Percentiles rank a stretch among this genome's conserved stretches.
Conservation (phyloP, 2,329 filamentous ascomycete species). For the Rutstroemia sp. region DNA sequence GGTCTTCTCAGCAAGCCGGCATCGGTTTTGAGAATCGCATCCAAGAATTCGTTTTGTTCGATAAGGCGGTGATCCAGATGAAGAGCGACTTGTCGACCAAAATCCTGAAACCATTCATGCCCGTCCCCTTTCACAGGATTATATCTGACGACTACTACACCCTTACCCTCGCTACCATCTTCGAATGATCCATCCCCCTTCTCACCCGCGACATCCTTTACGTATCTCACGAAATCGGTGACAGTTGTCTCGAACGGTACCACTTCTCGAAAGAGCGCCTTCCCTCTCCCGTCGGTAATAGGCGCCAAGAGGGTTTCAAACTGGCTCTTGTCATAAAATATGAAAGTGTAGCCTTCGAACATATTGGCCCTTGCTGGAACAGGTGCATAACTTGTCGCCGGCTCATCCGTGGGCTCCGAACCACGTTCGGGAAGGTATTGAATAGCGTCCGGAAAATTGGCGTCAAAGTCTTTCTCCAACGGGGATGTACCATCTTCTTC, state of each 20-base stretch:
- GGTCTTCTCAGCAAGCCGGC: slow-evolving; percentile 62
- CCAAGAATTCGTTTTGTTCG: slow-evolving; percentile 84
- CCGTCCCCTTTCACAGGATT: slow-evolving; percentile 48
- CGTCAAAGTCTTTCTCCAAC: slow-evolving; percentile 74
- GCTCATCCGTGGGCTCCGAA: slow-evolving; percentile 64
- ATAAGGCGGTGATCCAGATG: slow-evolving; percentile 75
- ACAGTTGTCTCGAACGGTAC: slow-evolving; percentile 55
- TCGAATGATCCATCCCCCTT: slow-evolving; percentile 62
- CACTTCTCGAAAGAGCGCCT: slow-evolving; percentile 63
- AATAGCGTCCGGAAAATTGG: slow-evolving; percentile 68
- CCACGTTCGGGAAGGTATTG: slow-evolving; percentile 67
- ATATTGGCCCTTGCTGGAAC: slow-evolving; percentile 58
- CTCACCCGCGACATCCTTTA: slow-evolving; percentile 66
- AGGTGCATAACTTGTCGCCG: slow-evolving; percentile 61
- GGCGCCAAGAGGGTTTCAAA: slow-evolving; percentile 67
- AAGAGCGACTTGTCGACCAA: slow-evolving; percentile 62
- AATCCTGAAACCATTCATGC: slow-evolving; percentile 59
- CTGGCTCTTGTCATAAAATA: slow-evolving; percentile 74
- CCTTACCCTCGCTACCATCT: slow-evolving; percentile 55
- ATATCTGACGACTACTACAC: slow-evolving; percentile 73
- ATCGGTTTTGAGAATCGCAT: slow-evolving; percentile 79
- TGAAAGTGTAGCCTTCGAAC: slow-evolving; percentile 81
- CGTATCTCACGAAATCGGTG: slow-evolving; percentile 70
- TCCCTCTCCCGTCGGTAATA: slow-evolving; percentile 74
- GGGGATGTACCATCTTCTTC: slow-evolving; percentile 30